Evolutionary conservation across 2,329 filamentous ascomycete genomes (phyloP), one percentile per base, ranked within the genome.

Genomic region (Trichoderma breve): DNA sequence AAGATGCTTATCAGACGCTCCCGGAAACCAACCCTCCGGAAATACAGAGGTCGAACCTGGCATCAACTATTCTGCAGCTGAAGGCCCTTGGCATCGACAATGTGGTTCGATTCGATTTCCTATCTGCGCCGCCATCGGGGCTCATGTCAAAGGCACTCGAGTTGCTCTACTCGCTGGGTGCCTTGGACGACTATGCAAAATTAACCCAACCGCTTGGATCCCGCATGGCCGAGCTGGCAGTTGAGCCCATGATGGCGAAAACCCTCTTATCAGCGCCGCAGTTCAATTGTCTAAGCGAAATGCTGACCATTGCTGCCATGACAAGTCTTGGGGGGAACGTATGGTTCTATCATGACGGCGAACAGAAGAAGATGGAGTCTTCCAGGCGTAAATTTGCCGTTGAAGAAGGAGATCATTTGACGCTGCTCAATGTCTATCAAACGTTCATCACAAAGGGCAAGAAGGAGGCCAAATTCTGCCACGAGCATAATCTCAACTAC

Each of bases 31-130:
- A 93, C 11, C 85, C 93, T 2, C 96, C 96, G 0, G 96, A 99
- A 80, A 94, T 98, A 36, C 95, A 98, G 78, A 89, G 96, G 64
- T 95, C 93, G 1, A 97, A 98, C 77, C 87, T 99, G 26, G 94
- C 95, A 0, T 93, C 94, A 0, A 90, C 94, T 3, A 88, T 98
- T 51, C 86, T 99, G 57, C 95, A 98, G 78, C 89, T 99, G 51
- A 97, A 98, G 82, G 95, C 96, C 1, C 86, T 99, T 1, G 96
- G 96, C 0, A 97, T 98, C 75, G 95, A 98, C 80, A 98, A 99
- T 76, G 91, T 98, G 39, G 89, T 94, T 6, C 91, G 94, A 5
- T 99, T 98, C 80, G 91, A 95, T 77, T 99, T 95, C 79, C 83
- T 98, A 66, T 95, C 93, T 3, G 86, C 94, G 3, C 96, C 96